phyloP scores from a whole-genome alignment of 2,329 filamentous ascomycete genomes.

The Meredithiella fracta region DNA sequence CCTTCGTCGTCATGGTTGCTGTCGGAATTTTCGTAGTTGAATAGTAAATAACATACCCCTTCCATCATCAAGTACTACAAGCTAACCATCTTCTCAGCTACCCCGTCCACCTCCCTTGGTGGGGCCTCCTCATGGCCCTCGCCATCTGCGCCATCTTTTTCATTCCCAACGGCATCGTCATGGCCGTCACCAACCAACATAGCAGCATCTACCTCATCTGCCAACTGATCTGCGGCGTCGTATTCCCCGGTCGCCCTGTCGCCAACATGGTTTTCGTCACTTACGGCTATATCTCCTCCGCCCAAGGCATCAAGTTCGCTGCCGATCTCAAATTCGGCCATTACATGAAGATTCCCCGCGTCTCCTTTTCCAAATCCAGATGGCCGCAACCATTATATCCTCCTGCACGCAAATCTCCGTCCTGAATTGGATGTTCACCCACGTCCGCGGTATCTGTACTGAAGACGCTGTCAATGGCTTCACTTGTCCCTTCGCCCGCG shows the following conservation, averaged over 20 bases:
- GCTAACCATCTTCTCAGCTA: constrained; percentile 33
- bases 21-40: constrained; percentile 74
- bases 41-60: constrained; percentile 38
- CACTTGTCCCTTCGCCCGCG: constrained; percentile 70
- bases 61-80: not conserved
- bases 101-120: constrained; percentile 72
- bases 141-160: constrained; percentile 66
- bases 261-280: constrained; percentile 91
- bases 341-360: constrained; percentile 78
- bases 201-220: constrained; percentile 76
- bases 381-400: constrained; percentile 58
- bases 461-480: constrained; percentile 69
- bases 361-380: constrained; percentile 64
- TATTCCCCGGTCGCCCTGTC: constrained; percentile 72
- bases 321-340: constrained; percentile 75
- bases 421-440: constrained; percentile 77
- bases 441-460: constrained; percentile 64
- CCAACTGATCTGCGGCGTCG: constrained; percentile 64
- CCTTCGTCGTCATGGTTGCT: constrained; percentile 57
- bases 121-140: constrained; percentile 64
- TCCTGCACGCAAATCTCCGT: constrained; percentile 69
- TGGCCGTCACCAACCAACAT: constrained; percentile 84
- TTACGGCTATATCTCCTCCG: constrained; percentile 77
- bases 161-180: constrained; percentile 81
- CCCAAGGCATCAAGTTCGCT: constrained; percentile 78